Conservation (phyloP, 2,329 filamentous ascomycete species). For the Plectosphaerella cucumerina region DNA sequence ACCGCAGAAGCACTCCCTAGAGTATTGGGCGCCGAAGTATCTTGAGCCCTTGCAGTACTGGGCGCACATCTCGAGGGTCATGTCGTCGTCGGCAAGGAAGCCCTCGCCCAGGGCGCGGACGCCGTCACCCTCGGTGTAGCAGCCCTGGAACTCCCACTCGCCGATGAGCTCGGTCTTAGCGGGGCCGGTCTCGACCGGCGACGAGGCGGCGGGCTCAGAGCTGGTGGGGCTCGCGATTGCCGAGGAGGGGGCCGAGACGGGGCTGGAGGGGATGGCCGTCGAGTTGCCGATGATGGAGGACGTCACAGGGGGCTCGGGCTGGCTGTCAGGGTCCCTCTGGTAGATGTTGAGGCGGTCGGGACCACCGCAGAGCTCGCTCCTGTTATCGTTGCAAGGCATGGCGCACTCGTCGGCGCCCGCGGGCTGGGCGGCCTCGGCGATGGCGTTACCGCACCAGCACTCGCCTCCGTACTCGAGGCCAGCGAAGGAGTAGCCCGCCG, state of each 20-base stretch:
- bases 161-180: constrained; percentile 19
- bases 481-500: constrained; percentile 20
- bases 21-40: constrained; percentile 31
- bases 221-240: constrained; percentile 16
- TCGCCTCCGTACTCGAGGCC: constrained; percentile 35
- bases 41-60: constrained; percentile 21
- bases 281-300: constrained; percentile 6
- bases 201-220: constrained; percentile 24
- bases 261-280: background rate
- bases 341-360: constrained; percentile 29
- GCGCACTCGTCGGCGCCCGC: constrained; percentile 25
- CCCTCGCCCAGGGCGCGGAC: constrained; percentile 24
- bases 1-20: constrained; percentile 34
- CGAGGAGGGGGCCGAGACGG: background rate
- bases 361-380: constrained; percentile 31
- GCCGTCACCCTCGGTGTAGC: constrained; percentile 28
- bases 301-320: constrained; percentile 1
- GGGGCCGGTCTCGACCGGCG: constrained; percentile 14
- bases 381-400: constrained; percentile 30
- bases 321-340: constrained; percentile 8
- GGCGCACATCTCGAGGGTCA: constrained; percentile 29
- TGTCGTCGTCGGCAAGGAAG: constrained; percentile 22
- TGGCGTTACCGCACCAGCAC: constrained; percentile 31
- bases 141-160: constrained; percentile 28
- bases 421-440: constrained; percentile 20